Conservation (phyloP, 2,329 filamentous ascomycete genomes). For the Chaetomiaceae sp. region DNA sequence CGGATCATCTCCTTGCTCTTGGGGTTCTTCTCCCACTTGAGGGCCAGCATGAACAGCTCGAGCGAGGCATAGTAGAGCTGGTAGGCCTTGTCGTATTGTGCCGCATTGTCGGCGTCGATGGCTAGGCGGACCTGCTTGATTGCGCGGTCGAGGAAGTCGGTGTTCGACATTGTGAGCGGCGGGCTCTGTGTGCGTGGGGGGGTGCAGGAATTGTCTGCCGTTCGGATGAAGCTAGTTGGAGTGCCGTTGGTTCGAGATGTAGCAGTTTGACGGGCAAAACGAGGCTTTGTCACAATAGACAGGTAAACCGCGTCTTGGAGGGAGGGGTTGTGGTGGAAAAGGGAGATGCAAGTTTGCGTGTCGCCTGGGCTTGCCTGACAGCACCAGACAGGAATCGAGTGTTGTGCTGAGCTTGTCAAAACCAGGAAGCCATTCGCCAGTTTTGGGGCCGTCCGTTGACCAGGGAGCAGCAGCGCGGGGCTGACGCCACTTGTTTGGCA, state of each 20-base stretch:
- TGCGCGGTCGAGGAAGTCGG: constrained; percentile 93
- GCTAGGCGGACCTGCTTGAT: constrained; percentile 97
- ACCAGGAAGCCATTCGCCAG: constrained; percentile 7
- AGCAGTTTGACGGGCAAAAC: no score
- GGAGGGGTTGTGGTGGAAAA: no score
- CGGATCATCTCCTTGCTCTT: constrained; percentile 97
- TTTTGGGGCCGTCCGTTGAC: constrained; percentile 17
- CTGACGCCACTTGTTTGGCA: constrained; percentile 19
- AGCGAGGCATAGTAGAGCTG: constrained; percentile 93
- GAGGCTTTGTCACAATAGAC: no score
- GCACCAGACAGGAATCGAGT: background rate
- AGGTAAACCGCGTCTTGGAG: no score
- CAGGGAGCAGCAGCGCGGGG: constrained; percentile 25
- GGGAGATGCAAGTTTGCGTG: no score
- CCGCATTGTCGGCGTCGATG: constrained; percentile 91
- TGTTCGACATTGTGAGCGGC: constrained; percentile 71
- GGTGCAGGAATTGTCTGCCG: no score
- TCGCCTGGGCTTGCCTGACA: background rate
- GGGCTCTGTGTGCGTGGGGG: background rate
- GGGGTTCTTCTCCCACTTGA: constrained; percentile 99
- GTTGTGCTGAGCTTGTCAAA: background rate
- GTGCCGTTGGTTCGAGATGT: no score
- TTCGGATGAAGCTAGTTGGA: no score
- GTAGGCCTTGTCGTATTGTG: constrained; percentile 96
- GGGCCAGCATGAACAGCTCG: constrained; percentile 95